Conservation (phyloP, 2,329 filamentous ascomycete species). For the Tolypocladium amazonense region DNA sequence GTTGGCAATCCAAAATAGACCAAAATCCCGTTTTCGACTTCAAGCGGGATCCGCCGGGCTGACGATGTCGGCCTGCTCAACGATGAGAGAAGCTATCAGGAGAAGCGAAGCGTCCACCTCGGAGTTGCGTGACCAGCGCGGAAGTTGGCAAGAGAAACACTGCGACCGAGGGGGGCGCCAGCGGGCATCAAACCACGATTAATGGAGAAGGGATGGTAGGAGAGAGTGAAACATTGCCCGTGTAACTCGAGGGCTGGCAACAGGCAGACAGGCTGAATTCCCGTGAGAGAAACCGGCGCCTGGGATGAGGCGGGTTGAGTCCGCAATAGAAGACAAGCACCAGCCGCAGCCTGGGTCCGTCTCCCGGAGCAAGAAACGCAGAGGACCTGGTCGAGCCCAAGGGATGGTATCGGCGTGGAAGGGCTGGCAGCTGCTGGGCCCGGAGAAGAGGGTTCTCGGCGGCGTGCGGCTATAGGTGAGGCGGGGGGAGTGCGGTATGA, state of each 20-base stretch:
- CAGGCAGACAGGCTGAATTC: slow-evolving; percentile 3
- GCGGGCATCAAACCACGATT: slow-evolving; percentile 5
- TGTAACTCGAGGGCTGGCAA: slow-evolving; percentile 12
- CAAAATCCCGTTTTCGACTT: neutral
- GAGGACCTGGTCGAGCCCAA: neutral
- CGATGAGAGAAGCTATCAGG: neutral
- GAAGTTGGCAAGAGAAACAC: neutral
- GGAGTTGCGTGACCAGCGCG: neutral
- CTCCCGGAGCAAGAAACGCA: neutral
- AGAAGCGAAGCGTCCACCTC: neutral
- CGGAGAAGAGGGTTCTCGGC: neutral
- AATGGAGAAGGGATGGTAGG: slow-evolving; percentile 7
- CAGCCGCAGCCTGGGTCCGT: neutral
- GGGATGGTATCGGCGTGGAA: neutral
- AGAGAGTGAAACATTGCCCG: slow-evolving; percentile 13
- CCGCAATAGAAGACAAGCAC: neutral
- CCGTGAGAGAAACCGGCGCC: neutral
- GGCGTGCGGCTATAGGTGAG: neutral
- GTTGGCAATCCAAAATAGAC: slow-evolving; percentile 1
- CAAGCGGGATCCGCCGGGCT: neutral
- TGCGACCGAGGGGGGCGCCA: neutral
- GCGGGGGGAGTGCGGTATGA: neutral
- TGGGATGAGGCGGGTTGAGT: neutral
- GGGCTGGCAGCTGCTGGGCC: neutral
- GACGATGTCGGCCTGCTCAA: neutral